These are phyloP conservation scores for Phaffomyces opuntiae DNA, from an alignment of 805 yeast species.

Conservation along the genomic window DNA sequence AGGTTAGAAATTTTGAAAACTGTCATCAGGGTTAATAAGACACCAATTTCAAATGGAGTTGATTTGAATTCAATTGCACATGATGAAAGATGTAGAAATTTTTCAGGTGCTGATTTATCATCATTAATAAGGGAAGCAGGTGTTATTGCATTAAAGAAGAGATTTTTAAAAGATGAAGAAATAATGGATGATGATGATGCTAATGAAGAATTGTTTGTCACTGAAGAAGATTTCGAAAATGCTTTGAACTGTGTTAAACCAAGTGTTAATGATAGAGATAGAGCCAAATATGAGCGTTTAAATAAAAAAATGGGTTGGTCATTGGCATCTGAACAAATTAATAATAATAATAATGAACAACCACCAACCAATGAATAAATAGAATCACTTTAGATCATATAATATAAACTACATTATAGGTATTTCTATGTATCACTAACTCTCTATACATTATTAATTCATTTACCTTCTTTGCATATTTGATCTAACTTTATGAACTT, in stretches of 20 bases:
- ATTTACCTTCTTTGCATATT: constrained; percentile 40
- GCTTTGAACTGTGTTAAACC: constrained; percentile 81
- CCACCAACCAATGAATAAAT: neutral
- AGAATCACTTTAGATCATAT: neutral
- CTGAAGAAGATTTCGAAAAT: constrained; percentile 53
- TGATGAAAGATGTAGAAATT: constrained; percentile 79
- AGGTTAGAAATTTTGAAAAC: constrained; percentile 78
- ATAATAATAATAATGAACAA: constrained; percentile 10
- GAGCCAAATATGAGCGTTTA: constrained; percentile 66
- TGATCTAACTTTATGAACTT: constrained; percentile 51
- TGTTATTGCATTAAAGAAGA: constrained; percentile 73
- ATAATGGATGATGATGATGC: constrained; percentile 36
- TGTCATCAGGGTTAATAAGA: constrained; percentile 58
- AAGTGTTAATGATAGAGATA: constrained; percentile 81
- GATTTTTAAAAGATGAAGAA: constrained; percentile 53
- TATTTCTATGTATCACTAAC: too few species aligned
- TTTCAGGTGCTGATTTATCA: constrained; percentile 94
- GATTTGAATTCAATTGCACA: constrained; percentile 56
- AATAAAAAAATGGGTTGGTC: constrained; percentile 75
- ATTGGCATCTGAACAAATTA: constrained; percentile 26
- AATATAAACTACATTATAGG: too few species aligned
- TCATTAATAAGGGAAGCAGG: constrained; percentile 94
- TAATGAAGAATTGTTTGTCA: constrained; percentile 45
- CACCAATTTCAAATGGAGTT: constrained; percentile 65
- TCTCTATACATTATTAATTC: constrained; percentile 13